Percentiles rank a stretch among this genome's conserved stretches.
phyloP scores from a whole-genome alignment of 2,329 filamentous ascomycete species.

The Fusarium sp. region DNA sequence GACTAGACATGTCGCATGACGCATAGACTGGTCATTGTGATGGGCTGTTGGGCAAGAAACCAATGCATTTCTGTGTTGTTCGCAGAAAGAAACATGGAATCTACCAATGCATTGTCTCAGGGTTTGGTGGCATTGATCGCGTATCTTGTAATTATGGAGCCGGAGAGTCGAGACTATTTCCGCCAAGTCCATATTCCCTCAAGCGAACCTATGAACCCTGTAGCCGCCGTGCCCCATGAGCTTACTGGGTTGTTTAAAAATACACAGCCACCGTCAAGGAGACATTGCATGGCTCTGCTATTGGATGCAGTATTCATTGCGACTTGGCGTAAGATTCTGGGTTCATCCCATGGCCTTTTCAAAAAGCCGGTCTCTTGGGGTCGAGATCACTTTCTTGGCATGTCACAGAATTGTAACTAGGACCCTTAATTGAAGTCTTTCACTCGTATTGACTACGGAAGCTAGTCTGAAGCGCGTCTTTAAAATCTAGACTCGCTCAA shows the following conservation, averaged over 20 bases:
- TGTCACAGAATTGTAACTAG: not conserved
- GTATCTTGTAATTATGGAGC: not conserved
- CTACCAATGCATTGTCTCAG: not conserved
- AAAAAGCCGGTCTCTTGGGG: not conserved
- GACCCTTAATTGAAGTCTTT: not conserved
- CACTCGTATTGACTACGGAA: not conserved
- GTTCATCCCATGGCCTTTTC: not conserved
- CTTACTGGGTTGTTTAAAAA: not conserved
- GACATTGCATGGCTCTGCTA: not conserved
- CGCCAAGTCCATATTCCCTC: not conserved
- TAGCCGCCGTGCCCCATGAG: not conserved
- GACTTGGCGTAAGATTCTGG: not conserved
- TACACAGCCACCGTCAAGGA: not conserved
- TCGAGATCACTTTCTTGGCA: not conserved
- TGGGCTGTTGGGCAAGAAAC: not conserved
- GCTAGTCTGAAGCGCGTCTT: not conserved
- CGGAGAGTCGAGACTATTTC: not conserved
- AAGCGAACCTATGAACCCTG: not conserved
- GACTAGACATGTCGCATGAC: conserved; percentile 13
- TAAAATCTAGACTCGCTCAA: not conserved
- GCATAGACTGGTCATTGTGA: not conserved
- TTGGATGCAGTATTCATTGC: not conserved
- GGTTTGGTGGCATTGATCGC: not conserved
- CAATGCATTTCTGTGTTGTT: not conserved
- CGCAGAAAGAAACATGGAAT: not conserved